A percentile compares a stretch with the other conserved stretches of the same genome.
These are phyloP conservation scores for Monoraphidium neglectum DNA, from an alignment of 139 green algal species.

Conservation along the genomic window DNA sequence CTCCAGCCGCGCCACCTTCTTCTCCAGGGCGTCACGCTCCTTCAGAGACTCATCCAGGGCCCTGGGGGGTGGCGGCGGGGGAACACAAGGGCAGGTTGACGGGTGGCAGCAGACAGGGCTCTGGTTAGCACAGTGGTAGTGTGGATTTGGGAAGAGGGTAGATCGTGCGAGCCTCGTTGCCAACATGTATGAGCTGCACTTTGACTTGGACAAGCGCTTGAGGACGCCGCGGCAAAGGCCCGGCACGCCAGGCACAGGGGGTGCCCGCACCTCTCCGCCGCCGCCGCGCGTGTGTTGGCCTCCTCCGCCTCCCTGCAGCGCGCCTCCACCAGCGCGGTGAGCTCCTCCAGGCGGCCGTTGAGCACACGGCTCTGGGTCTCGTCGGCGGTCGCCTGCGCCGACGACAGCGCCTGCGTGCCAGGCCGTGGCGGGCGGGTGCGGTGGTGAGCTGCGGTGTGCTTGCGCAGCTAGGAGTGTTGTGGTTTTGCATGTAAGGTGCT, in stretches of 20 bases:
- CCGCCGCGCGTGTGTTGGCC: slow-evolving; percentile 19
- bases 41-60: slow-evolving; percentile 35
- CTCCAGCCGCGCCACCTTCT: slow-evolving; percentile 83
- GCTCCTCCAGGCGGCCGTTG: slow-evolving; percentile 26
- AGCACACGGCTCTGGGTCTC: not conserved
- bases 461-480: too few relatives aligned
- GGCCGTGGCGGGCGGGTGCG: not conserved
- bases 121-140: not conserved
- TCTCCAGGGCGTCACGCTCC: slow-evolving; percentile 76
- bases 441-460: too few relatives aligned
- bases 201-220: too few relatives aligned
- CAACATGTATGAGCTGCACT: too few relatives aligned
- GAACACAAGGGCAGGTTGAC: not conserved
- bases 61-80: not conserved
- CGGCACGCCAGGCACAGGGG: too few relatives aligned
- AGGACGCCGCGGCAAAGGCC: too few relatives aligned
- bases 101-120: too few relatives aligned
- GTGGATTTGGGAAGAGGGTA: too few relatives aligned
- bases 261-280: not conserved
- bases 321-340: slow-evolving; percentile 43
- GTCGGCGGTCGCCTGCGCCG: not conserved
- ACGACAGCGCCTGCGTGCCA: not conserved
- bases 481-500: too few relatives aligned
- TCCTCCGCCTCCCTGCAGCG: slow-evolving; percentile 50
- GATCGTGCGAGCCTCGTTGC: too few relatives aligned